These are phyloP conservation scores for Imleria badia DNA, from an alignment of 768 basidiomycete species.

Conservation along the genomic window DNA sequence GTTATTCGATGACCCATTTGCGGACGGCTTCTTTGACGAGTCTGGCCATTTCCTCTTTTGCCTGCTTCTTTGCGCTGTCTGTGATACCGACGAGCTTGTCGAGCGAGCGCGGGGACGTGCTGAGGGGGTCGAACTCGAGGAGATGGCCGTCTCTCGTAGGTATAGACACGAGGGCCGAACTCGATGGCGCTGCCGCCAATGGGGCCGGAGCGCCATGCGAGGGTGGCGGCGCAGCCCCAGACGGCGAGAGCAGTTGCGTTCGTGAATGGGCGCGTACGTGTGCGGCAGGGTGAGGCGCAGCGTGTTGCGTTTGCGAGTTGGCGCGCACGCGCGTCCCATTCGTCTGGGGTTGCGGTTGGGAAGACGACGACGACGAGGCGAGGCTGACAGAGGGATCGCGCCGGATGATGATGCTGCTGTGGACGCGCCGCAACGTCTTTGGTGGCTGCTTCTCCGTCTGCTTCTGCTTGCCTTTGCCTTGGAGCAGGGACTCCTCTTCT, in stretches of 20 bases:
- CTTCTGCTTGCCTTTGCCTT: constrained; percentile 26
- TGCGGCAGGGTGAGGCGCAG: constrained; percentile 3
- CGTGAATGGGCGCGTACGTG: constrained; percentile 47
- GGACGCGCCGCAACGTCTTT: constrained; percentile 38
- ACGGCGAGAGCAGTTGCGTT: constrained; percentile 16
- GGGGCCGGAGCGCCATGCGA: not conserved
- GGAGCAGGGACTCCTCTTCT: constrained; percentile 13
- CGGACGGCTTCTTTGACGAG: constrained; percentile 71
- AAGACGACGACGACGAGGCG: constrained; percentile 31
- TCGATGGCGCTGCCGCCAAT: not conserved
- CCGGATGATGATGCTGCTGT: constrained; percentile 63
- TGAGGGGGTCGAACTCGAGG: constrained; percentile 83
- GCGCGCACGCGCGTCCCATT: constrained; percentile 33
- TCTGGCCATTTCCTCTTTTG: constrained; percentile 70
- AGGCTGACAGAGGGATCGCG: constrained; percentile 51
- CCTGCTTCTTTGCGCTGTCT: constrained; percentile 80
- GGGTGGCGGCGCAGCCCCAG: not conserved
- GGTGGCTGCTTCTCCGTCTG: constrained; percentile 13
- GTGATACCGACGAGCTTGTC: constrained; percentile 78
- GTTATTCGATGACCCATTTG: constrained; percentile 65
- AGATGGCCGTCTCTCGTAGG: constrained; percentile 77
- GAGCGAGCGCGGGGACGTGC: constrained; percentile 66
- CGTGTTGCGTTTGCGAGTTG: constrained; percentile 48
- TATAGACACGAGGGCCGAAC: constrained; percentile 63
- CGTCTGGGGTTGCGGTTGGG: constrained; percentile 20